phyloP scores from a whole-genome alignment of 2,329 filamentous ascomycete species.

The Trichoderma atroviride region DNA sequence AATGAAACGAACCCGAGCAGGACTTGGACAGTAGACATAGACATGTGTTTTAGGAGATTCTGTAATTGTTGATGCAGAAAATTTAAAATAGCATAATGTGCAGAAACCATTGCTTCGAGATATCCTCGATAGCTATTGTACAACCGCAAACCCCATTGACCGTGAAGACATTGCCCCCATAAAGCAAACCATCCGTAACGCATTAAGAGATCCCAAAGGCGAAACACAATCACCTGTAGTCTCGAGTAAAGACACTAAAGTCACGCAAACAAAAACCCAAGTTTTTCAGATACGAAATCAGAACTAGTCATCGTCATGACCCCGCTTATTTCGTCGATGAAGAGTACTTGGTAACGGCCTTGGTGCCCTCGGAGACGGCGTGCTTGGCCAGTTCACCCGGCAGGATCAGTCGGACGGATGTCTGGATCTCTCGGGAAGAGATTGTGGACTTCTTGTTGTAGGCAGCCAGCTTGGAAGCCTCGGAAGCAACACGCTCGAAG shows the following conservation, averaged over 20 bases:
- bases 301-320: conserved; percentile 60
- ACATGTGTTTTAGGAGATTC: conserved; percentile 17
- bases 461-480: conserved; percentile 97
- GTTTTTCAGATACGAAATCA: conserved; percentile 50
- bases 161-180: conserved; percentile 70
- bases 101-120: conserved; percentile 65
- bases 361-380: conserved; percentile 98
- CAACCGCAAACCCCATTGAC: conserved; percentile 72
- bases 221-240: conserved; percentile 43
- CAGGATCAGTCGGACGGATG: conserved; percentile 95
- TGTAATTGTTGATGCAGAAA: conserved; percentile 18
- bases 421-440: conserved; percentile 99
- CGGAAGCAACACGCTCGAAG: conserved; percentile 98
- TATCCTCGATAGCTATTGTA: conserved; percentile 71
- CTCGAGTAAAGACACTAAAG: conserved; percentile 62
- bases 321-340: conserved; percentile 92
- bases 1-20: conserved; percentile 83
- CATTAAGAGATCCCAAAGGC: conserved; percentile 65
- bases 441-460: conserved; percentile 99
- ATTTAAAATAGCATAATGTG: conserved; percentile 50
- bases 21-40: conserved; percentile 58
- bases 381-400: conserved; percentile 99
- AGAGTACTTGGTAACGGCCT: conserved; percentile 99
- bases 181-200: conserved; percentile 72
- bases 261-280: conserved; percentile 51